Evolutionary conservation across 192 early-diverging fungal genomes (phyloP), one percentile per base, ranked within the genome.

Genomic region (Endogone sp.): DNA sequence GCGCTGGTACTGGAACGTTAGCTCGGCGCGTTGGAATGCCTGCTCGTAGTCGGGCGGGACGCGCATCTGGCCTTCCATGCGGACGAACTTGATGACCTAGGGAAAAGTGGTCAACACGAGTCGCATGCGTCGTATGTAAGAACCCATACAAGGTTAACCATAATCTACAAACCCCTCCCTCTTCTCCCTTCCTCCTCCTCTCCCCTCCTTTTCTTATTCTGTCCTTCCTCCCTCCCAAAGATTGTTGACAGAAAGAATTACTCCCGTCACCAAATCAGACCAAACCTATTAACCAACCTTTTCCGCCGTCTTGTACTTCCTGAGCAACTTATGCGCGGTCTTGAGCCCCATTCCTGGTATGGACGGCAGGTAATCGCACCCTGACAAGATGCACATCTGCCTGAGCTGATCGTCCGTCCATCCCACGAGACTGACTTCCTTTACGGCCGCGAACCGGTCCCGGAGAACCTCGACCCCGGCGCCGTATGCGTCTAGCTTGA

Each of bases 291-390:
- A 64, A 62, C 74, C 63, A 21, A 76, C 77, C 44, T 78, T 76
- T 3, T 86, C 76, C 0, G 63, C 63, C 11, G 74, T 76, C 28
- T 81, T 82, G 62, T 82, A 81, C 6, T 69, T 73, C 2, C 81
- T 74, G 63, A 91, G 65, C 26, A 86, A 65, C 8, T 77, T 71
- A 25, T 89, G 76, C 0, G 97, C 95, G 49, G 81, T 93, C 71
- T 91, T 94, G 23, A 99, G 73, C 0, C 96, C 98, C 49, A 99
- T 85, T 2, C 95, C 92, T 2, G 88, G 85, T 10, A 94, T 78
- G 0, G 90, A 94, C 0, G 89, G 86, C 21, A 95, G 73, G 69
- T 99, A 99, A 68, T 99, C 98, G 73, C 98, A 99, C n/a, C 98
- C 98, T 0, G 92, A 88, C n/a, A 99, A 63, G 30, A 99, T 98